A percentile compares a stretch with the other conserved stretches of the same genome.
phyloP scores from a whole-genome alignment of 2,329 filamentous ascomycete species.

The Hypomyces rosellus region DNA sequence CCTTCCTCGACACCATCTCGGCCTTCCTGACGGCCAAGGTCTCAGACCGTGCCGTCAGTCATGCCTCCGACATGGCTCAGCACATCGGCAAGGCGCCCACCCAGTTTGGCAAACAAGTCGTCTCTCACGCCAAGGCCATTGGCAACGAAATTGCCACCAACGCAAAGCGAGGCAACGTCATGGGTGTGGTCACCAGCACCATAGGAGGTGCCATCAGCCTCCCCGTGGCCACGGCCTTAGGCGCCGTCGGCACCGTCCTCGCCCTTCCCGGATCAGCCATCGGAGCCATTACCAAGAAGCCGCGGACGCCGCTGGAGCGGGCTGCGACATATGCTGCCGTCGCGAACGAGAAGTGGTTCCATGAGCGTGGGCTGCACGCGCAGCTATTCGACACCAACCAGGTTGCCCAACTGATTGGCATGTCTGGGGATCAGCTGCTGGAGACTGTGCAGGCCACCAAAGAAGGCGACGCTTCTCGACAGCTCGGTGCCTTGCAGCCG shows the following conservation, averaged over 20 bases:
- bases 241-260: conserved; percentile 28
- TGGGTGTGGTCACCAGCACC: conserved; percentile 32
- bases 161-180: conserved; percentile 33
- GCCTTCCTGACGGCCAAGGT: conserved; percentile 41
- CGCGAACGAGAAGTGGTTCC: conserved; percentile 39
- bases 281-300: conserved; percentile 29
- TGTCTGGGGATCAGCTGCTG: conserved; percentile 33
- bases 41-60: conserved; percentile 36
- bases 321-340: conserved; percentile 35
- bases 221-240: conserved; percentile 31
- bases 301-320: conserved; percentile 35
- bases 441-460: conserved; percentile 26
- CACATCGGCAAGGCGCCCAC: conserved; percentile 30
- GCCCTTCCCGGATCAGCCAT: conserved; percentile 29
- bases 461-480: conserved; percentile 12
- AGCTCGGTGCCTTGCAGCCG: conserved; percentile 20
- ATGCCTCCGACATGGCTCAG: conserved; percentile 35
- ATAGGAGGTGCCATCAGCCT: conserved; percentile 33
- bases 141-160: conserved; percentile 29
- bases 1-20: conserved; percentile 35
- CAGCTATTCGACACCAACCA: conserved; percentile 28
- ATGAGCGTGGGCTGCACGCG: conserved; percentile 31
- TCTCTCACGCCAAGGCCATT: conserved; percentile 29
- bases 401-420: conserved; percentile 21
- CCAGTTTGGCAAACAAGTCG: conserved; percentile 30